Evolutionary conservation across 768 basidiomycete genomes (phyloP).

Genomic region (Macrolepiota dolichaula): DNA sequence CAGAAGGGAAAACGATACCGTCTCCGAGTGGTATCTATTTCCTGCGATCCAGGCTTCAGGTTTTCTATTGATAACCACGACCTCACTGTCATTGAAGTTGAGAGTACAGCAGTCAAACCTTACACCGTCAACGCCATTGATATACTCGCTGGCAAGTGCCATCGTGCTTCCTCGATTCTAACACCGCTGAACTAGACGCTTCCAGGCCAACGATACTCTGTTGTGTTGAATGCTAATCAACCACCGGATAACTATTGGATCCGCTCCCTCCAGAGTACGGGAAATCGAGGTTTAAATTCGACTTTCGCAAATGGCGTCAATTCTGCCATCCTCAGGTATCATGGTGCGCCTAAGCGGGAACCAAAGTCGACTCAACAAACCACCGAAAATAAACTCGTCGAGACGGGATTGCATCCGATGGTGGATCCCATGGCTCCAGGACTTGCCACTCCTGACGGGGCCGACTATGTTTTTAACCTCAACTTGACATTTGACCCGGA

Average conservation of each 20-base stretch:
- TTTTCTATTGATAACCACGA: conserved; percentile 45
- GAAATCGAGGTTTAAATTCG: conserved; percentile 6
- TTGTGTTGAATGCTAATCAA: conserved; percentile 36
- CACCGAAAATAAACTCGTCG: conserved; percentile 14
- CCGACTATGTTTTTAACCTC: conserved; percentile 21
- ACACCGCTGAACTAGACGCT: conserved; percentile 5
- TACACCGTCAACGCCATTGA: conserved; percentile 35
- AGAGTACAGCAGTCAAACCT: conserved; percentile 31
- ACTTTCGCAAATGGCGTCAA: conserved; percentile 30
- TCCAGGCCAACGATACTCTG: conserved; percentile 36
- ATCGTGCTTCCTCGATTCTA: not conserved
- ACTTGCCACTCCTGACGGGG: conserved; percentile 15
- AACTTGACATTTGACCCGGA: conserved; percentile 14
- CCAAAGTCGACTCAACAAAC: conserved; percentile 15
- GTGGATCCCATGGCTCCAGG: conserved; percentile 20
- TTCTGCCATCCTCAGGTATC: conserved; percentile 43
- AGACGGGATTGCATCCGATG: conserved; percentile 21
- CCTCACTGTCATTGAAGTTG: conserved; percentile 39
- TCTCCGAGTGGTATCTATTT: conserved; percentile 48
- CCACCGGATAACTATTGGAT: conserved; percentile 43
- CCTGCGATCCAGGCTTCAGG: conserved; percentile 42
- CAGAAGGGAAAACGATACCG: conserved; percentile 41
- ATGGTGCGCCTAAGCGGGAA: conserved; percentile 29
- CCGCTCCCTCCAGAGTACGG: conserved; percentile 23
- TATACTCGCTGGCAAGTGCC: conserved; percentile 30